Conservation (phyloP, 2,329 filamentous ascomycete genomes). For the Pseudocercospora fuligena region DNA sequence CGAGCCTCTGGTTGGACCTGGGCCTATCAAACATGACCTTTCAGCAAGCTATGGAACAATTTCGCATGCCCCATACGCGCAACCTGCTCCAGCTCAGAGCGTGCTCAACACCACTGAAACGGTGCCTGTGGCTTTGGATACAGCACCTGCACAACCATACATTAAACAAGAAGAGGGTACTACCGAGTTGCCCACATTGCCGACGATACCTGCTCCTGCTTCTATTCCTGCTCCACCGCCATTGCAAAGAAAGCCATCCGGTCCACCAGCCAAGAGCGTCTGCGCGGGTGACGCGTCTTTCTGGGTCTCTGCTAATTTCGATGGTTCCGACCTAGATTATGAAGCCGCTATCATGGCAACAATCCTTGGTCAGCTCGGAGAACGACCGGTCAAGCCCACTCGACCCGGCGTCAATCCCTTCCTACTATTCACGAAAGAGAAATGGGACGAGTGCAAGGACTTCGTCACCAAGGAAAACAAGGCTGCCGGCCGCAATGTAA, state of each 20-base stretch:
- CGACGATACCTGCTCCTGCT: conserved; percentile 6
- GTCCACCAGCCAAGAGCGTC: conserved; percentile 37
- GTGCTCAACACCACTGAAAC: neutral
- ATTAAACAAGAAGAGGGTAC: conserved; percentile 36
- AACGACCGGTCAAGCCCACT: conserved; percentile 71
- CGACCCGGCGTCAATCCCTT: conserved; percentile 84
- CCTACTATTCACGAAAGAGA: conserved; percentile 82
- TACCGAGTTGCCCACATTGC: conserved; percentile 4
- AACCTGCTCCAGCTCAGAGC: conserved; percentile 1
- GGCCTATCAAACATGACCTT: conserved; percentile 47
- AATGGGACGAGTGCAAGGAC: conserved; percentile 65
- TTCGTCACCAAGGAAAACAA: conserved; percentile 65
- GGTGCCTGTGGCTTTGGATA: neutral
- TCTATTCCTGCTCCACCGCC: conserved; percentile 9
- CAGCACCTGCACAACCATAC: conserved; percentile 12
- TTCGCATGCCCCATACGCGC: neutral
- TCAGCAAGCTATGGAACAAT: conserved; percentile 30
- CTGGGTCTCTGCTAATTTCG: conserved; percentile 36
- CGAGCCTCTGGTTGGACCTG: conserved; percentile 71
- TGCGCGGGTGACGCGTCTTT: conserved; percentile 40
- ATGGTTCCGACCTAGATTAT: conserved; percentile 53
- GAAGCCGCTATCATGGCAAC: conserved; percentile 62
- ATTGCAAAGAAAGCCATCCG: conserved; percentile 25
- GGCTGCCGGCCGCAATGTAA: conserved; percentile 71
- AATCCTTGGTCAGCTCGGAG: conserved; percentile 70